Conservation (phyloP, 179 eudicot genomes). For the Silene noctiflora region DNA sequence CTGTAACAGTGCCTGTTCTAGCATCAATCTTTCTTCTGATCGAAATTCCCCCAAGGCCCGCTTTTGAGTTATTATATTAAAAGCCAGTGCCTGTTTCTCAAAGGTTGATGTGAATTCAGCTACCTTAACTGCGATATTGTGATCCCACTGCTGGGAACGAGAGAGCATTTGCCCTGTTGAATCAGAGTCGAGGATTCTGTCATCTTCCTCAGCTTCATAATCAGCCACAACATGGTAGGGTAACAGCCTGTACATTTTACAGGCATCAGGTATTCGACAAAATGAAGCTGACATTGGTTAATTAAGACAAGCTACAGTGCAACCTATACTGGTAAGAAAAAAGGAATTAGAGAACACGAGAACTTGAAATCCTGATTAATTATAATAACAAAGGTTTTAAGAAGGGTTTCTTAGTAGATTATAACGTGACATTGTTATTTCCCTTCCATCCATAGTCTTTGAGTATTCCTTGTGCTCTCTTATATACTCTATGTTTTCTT, state of each 20-base stretch:
- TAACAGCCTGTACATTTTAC: conserved; percentile 55
- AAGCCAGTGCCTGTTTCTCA: conserved; percentile 88
- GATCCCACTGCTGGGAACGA: conserved; percentile 98
- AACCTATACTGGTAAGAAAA: too few relatives aligned
- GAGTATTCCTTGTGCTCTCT: too few relatives aligned
- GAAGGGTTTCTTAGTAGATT: too few relatives aligned
- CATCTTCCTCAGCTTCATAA: conserved; percentile 98
- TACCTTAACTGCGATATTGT: conserved; percentile 87
- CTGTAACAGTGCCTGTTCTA: conserved; percentile 77
- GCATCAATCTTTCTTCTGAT: conserved; percentile 83
- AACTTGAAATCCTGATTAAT: too few relatives aligned
- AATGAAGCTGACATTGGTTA: background rate
- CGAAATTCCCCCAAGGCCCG: conserved; percentile 85
- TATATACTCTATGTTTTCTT: too few relatives aligned
- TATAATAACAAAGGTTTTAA: too few relatives aligned
- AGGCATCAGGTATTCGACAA: background rate
- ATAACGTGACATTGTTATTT: too few relatives aligned
- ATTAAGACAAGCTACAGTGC: too few relatives aligned
- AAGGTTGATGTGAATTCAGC: conserved; percentile 86
- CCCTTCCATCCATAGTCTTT: too few relatives aligned
- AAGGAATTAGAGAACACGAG: too few relatives aligned
- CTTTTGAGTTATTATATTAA: conserved; percentile 79
- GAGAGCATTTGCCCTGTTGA: conserved; percentile 77
- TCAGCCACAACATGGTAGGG: conserved; percentile 99
- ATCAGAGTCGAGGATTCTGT: conserved; percentile 92